A percentile compares a stretch with the other conserved stretches of the same genome.
Conservation (phyloP, 768 basidiomycete genomes). For the Lactifluus hygrophoroides region DNA sequence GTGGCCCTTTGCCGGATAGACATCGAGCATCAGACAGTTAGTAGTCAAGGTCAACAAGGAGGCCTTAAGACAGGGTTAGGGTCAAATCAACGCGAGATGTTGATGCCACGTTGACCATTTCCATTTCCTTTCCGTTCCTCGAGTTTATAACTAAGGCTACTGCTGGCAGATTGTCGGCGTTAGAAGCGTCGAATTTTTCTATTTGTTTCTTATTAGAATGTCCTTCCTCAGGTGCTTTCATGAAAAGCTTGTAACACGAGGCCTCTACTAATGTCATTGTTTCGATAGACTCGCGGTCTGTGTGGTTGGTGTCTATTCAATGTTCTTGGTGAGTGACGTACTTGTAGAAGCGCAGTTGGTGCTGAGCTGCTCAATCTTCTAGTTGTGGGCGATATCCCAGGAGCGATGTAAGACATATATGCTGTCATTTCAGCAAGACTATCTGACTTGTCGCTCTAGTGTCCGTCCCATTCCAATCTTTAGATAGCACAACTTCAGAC, state of each 20-base stretch:
- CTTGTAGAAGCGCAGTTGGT: background rate
- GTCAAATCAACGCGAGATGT: background rate
- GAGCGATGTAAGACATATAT: constrained; percentile 60
- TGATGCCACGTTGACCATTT: constrained; percentile 2
- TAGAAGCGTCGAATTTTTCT: background rate
- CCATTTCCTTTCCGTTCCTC: background rate
- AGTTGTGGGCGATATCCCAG: constrained; percentile 92
- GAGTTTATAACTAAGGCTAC: background rate
- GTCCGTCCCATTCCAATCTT: constrained; percentile 72
- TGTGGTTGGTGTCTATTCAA: constrained; percentile 20
- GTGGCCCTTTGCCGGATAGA: background rate
- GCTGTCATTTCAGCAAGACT: background rate
- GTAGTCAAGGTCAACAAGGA: background rate
- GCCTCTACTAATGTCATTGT: background rate
- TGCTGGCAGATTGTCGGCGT: background rate
- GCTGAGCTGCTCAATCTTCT: background rate
- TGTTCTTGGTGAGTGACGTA: constrained; percentile 19
- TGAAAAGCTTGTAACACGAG: background rate
- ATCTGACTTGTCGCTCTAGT: constrained; percentile 36
- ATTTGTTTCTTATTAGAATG: constrained; percentile 1
- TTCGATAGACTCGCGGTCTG: constrained; percentile 14
- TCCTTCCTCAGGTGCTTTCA: constrained; percentile 10
- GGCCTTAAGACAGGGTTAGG: constrained; percentile 8
- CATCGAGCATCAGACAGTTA: background rate
- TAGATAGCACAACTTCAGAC: constrained; percentile 51